Percentiles rank a stretch among this genome's conserved stretches.
Conservation (phyloP, 768 basidiomycete genomes). For the Termitomyces sp. region DNA sequence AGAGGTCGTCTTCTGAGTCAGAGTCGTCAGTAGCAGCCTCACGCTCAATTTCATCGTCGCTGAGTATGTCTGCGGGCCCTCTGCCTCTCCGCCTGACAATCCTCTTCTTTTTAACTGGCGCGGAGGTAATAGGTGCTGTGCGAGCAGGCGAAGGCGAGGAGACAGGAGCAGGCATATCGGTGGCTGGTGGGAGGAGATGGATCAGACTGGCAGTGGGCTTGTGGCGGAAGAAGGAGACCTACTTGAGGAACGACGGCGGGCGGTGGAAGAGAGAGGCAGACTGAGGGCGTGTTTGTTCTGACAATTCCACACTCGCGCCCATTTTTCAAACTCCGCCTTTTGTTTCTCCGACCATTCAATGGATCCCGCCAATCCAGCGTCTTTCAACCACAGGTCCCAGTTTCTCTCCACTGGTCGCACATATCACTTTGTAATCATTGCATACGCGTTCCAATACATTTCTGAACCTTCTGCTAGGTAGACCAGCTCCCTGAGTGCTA, state of each 20-base stretch:
- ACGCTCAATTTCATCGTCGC: conserved; percentile 76
- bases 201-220: conserved; percentile 10
- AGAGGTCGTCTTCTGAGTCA: conserved; percentile 58
- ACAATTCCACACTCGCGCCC: conserved; percentile 12
- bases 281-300: conserved; percentile 17
- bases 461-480: conserved; percentile 22
- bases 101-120: conserved; percentile 35
- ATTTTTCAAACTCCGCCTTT: conserved; percentile 20
- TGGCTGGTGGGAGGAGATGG: conserved; percentile 19
- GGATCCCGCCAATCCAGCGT: conserved; percentile 34
- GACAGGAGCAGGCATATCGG: conserved; percentile 43
- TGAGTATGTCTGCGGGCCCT: conserved; percentile 52
- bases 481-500: conserved; percentile 54
- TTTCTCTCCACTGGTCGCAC: conserved; percentile 52
- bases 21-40: conserved; percentile 71
- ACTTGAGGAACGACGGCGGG: conserved; percentile 25
- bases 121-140: conserved; percentile 27
- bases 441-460: neutral
- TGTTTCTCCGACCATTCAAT: conserved; percentile 20
- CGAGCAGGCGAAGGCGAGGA: conserved; percentile 29
- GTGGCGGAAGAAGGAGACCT: conserved; percentile 18
- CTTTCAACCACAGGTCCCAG: conserved; percentile 51
- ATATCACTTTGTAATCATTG: conserved; percentile 56
- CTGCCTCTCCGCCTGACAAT: conserved; percentile 60
- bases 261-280: neutral